Evolutionary conservation across 2,329 filamentous ascomycete genomes (phyloP), one percentile per base, ranked within the genome.

Genomic region (Xylariaceae sp.): DNA sequence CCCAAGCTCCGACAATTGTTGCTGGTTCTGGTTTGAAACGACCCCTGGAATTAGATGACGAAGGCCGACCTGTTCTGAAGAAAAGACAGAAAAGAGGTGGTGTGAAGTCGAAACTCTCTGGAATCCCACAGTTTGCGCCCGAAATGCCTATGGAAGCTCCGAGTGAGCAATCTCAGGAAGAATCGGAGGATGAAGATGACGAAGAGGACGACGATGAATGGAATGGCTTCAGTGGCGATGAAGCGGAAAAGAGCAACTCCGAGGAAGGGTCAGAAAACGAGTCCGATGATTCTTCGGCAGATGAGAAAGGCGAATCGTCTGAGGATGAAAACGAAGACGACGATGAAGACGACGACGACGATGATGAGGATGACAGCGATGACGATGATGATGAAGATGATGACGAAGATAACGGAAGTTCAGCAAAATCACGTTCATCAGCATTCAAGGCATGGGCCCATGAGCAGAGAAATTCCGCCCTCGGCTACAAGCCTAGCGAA

Each of bases 401-500:
- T 10, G 71, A 72, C 9, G 68, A 70, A 3, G 72, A 71, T 2
- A 69, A 54, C 2, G 68, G 66, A 9, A 66, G 56, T 18, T 75
- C 5, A 56, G 74, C 65, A 65, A 76, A 73, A 68, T 70, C 75
- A 62, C 74, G 76, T 58, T 77, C 76, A 48, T 85, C 83, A 1
- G 91, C 90, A 0, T 99, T 99, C 80, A 97, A 97, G 73, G 83
- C 88, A 2, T 99, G 94, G 94, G 94, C 94, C 17, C 86, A 87
- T 35, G 85, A 90, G 67, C 88, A 94, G 74, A 84, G 92, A 59
- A 96, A 97, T 68, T 84, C 93, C 67, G 88, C 89, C 3, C 78
- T 95, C 37, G 92, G 92, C 0, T 87, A 82, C 66, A 66, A 80
- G 59, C 77, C 82, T 2, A 73, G 75, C 44, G 75, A 78, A 10